A percentile compares a stretch with the other conserved stretches of the same genome.
Evolutionary conservation across 2,329 filamentous ascomycete species (phyloP).

Genomic region (Alternaria arborescens): DNA sequence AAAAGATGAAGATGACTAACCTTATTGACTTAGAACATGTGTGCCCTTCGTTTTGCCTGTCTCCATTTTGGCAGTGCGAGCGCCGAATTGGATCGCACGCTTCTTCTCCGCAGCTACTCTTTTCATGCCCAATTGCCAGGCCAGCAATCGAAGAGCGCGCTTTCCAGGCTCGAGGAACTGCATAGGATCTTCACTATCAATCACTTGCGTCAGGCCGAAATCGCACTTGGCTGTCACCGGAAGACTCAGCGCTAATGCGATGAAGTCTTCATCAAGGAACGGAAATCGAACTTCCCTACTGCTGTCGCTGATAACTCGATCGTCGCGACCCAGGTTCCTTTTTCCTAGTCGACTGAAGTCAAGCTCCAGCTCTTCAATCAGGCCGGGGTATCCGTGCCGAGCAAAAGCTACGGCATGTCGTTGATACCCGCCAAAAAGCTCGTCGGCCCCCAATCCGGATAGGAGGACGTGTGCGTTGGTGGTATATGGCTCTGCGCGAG

Average conservation of each 20-base stretch:
- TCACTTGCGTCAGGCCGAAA: slow-evolving; percentile 63
- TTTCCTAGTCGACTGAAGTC: slow-evolving; percentile 88
- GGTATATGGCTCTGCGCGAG: slow-evolving; percentile 58
- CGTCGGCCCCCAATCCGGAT: slow-evolving; percentile 93
- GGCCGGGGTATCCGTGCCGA: slow-evolving; percentile 71
- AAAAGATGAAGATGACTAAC: slow-evolving; percentile 26
- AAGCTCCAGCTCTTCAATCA: slow-evolving; percentile 83
- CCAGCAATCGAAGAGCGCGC: slow-evolving; percentile 78
- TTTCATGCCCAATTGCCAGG: slow-evolving; percentile 75
- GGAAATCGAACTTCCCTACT: slow-evolving; percentile 89
- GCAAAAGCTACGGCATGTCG: slow-evolving; percentile 81
- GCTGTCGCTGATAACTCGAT: slow-evolving; percentile 90
- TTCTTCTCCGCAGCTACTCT: slow-evolving; percentile 87
- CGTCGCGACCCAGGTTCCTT: slow-evolving; percentile 93
- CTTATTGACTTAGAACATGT: slow-evolving; percentile 49
- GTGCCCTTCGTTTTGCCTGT: slow-evolving; percentile 59
- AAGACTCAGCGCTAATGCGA: slow-evolving; percentile 77
- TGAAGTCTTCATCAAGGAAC: slow-evolving; percentile 85
- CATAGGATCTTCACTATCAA: slow-evolving; percentile 30
- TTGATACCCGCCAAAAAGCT: slow-evolving; percentile 92
- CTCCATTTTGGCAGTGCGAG: slow-evolving; percentile 56
- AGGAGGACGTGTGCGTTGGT: slow-evolving; percentile 83
- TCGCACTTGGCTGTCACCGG: slow-evolving; percentile 89
- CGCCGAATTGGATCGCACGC: slow-evolving; percentile 71
- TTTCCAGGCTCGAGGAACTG: slow-evolving; percentile 77